These are phyloP conservation scores for Deuterostichococcus epilithicus DNA, from an alignment of 139 green algal genomes.

Conservation along the genomic window DNA sequence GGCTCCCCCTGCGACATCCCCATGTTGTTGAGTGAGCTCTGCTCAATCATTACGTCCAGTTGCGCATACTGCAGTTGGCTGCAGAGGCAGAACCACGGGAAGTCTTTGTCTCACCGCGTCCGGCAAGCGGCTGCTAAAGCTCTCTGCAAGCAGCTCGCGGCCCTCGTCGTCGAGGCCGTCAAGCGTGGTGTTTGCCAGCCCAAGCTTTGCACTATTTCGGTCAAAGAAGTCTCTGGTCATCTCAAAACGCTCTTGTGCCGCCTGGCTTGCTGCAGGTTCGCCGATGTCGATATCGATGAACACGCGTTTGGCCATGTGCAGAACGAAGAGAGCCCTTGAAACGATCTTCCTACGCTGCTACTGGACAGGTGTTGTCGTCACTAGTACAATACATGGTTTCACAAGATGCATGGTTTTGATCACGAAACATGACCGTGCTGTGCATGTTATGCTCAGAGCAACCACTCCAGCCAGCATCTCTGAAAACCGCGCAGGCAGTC, in stretches of 20 bases:
- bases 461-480: too few species aligned
- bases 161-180: slow-evolving; percentile 42
- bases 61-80: neutral
- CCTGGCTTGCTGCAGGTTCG: slow-evolving; percentile 23
- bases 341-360: too few species aligned
- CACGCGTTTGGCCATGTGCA: neutral
- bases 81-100: slow-evolving; percentile 5
- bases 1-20: slow-evolving; percentile 1
- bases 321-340: too few species aligned
- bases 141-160: slow-evolving; percentile 25
- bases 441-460: too few species aligned
- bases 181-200: neutral
- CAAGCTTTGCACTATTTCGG: slow-evolving; percentile 16
- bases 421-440: too few species aligned
- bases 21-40: too few species aligned
- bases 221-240: slow-evolving; percentile 29
- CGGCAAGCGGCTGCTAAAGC: neutral
- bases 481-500: too few species aligned
- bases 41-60: too few species aligned
- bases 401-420: too few species aligned
- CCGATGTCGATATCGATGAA: slow-evolving; percentile 67
- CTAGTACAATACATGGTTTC: too few species aligned
- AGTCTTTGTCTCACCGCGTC: neutral
- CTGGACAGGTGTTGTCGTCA: too few species aligned
- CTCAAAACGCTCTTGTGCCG: slow-evolving; percentile 23